Evolutionary conservation across 495 filamentous ascomycete genomes (phyloP).

Genomic region (Xylaria intraflava): DNA sequence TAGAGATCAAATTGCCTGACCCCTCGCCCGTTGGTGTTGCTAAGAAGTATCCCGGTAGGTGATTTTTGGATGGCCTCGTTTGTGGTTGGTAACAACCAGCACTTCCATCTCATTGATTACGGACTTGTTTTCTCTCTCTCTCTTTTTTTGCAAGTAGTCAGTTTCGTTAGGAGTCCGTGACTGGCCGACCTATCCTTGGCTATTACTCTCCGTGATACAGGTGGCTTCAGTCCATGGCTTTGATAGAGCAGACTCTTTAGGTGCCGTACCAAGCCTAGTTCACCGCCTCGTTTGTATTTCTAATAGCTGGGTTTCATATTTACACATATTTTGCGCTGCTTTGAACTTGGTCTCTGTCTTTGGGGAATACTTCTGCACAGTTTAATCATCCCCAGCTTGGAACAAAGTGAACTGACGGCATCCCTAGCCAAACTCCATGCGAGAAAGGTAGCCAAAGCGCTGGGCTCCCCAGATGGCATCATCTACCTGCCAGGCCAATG

Average conservation of each 20-base stretch:
- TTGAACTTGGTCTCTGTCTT: neutral
- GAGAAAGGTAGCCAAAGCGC: conserved; percentile 59
- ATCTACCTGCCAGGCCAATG: conserved; percentile 52
- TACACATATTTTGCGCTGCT: neutral
- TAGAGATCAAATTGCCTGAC: conserved; percentile 23
- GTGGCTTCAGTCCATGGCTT: neutral
- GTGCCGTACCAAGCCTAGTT: neutral
- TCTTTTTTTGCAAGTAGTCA: neutral
- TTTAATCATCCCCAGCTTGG: neutral
- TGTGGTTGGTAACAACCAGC: neutral
- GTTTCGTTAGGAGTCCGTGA: neutral
- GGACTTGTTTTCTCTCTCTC: no score
- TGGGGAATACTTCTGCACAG: neutral
- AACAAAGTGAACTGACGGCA: conserved; percentile 5
- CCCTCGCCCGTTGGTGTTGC: conserved; percentile 7
- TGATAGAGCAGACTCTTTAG: neutral
- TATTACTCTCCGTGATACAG: neutral
- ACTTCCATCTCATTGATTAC: neutral
- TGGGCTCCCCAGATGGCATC: conserved; percentile 56
- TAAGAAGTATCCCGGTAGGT: conserved; percentile 41
- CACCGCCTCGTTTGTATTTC: neutral
- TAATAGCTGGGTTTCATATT: neutral
- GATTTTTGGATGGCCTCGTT: neutral
- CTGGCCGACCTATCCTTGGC: neutral
- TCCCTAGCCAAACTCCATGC: conserved; percentile 72